Percentiles rank a stretch among this genome's conserved stretches.
These are phyloP conservation scores for Diospyros kaki DNA, from an alignment of 148 eudicot species.

Conservation along the genomic window DNA sequence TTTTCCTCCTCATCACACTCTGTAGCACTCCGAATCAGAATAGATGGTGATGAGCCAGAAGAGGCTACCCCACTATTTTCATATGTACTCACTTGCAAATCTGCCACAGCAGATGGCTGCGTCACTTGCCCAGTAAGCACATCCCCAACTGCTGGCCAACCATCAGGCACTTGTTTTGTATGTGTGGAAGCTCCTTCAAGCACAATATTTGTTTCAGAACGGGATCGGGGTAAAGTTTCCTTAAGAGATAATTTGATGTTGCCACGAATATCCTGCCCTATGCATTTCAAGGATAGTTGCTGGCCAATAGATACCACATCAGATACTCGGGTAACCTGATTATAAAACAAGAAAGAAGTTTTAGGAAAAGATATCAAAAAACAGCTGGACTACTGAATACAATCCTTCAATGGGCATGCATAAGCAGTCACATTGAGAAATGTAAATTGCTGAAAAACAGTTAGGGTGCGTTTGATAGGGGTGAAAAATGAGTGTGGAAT, in stretches of 20 bases:
- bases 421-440: too few relatives aligned
- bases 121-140: constrained; percentile 26
- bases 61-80: constrained; percentile 24
- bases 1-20: constrained; percentile 70
- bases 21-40: constrained; percentile 60
- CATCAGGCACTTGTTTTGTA: constrained; percentile 20
- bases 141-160: constrained; percentile 25
- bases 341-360: constrained; percentile 10
- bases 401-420: not conserved
- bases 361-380: not conserved
- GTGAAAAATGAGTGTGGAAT: too few relatives aligned
- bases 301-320: constrained; percentile 85
- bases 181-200: constrained; percentile 25
- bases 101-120: constrained; percentile 15
- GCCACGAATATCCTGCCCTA: constrained; percentile 86
- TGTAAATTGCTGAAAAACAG: too few relatives aligned
- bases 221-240: constrained; percentile 47
- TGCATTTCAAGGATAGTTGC: constrained; percentile 68
- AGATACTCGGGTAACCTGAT: constrained; percentile 67
- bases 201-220: constrained; percentile 18
- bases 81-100: constrained; percentile 22
- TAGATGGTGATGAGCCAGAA: constrained; percentile 34
- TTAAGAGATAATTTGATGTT: constrained; percentile 85
- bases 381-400: not conserved
- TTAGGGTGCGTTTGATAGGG: too few relatives aligned